These are phyloP conservation scores for Fomitiporia mediterranea DNA, from an alignment of 1,284 basidiomycete genomes.

Conservation along the genomic window DNA sequence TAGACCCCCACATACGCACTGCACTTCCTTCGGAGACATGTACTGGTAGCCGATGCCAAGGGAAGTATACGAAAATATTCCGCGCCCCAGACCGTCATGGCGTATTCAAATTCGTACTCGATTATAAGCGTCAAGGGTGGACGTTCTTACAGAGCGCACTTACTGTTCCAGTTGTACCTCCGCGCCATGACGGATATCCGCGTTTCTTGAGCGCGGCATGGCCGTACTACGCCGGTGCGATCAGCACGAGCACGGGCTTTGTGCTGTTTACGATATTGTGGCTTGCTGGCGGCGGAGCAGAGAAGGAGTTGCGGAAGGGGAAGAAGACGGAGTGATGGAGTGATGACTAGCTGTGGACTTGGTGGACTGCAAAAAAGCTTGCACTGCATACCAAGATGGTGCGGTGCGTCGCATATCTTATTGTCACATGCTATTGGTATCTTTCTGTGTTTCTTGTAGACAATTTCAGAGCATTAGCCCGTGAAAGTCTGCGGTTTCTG, in stretches of 20 bases:
- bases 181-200: conserved; percentile 91
- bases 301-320: conserved; percentile 38
- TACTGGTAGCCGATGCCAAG: conserved; percentile 34
- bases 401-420: not conserved
- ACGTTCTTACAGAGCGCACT: conserved; percentile 69
- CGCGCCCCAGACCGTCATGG: conserved; percentile 92
- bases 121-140: conserved; percentile 86
- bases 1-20: conserved; percentile 90
- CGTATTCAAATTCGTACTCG: conserved; percentile 92
- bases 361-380: no score
- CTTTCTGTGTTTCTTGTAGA: no score
- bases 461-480: no score
- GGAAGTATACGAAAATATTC: conserved; percentile 76
- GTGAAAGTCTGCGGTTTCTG: no score
- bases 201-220: conserved; percentile 91
- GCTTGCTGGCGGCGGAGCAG: conserved; percentile 71
- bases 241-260: conserved; percentile 83
- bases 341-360: not conserved
- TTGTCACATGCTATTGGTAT: not conserved
- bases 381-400: no score
- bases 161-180: conserved; percentile 86
- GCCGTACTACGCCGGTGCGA: conserved; percentile 91
- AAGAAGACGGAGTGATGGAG: conserved; percentile 47
- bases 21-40: conserved; percentile 53
- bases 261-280: conserved; percentile 81